These are phyloP conservation scores for Phaeosphaeriaceae sp. DNA, from an alignment of 2,329 filamentous ascomycete species.

Conservation along the genomic window DNA sequence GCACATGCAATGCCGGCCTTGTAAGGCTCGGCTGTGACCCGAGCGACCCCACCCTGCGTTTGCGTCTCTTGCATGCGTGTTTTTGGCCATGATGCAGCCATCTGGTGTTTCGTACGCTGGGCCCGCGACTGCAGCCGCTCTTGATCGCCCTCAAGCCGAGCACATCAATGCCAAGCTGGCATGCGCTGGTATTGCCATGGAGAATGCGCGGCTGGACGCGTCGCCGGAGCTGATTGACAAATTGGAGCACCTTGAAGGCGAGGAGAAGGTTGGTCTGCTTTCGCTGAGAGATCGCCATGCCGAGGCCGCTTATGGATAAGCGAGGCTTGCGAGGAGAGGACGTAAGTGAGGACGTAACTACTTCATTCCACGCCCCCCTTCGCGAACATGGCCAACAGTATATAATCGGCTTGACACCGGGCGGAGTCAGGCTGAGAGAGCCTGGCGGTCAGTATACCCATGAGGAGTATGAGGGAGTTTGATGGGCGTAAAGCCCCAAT, in stretches of 20 bases:
- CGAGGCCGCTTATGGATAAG: conserved; percentile 19
- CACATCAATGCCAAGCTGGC: conserved; percentile 31
- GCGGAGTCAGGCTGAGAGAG: conserved; percentile 36
- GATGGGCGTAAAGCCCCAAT: conserved; percentile 17
- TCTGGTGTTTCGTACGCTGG: conserved; percentile 29
- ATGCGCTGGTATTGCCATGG: conserved; percentile 24
- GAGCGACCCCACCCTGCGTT: conserved; percentile 18
- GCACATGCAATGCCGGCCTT: conserved; percentile 27
- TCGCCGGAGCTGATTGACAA: conserved; percentile 49
- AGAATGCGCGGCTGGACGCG: conserved; percentile 43
- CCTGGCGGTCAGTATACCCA: conserved; percentile 30
- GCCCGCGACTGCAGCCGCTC: conserved; percentile 36
- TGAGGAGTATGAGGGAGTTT: conserved; percentile 21
- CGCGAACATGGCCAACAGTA: conserved; percentile 22
- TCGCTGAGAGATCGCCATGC: conserved; percentile 41
- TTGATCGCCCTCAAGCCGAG: conserved; percentile 34
- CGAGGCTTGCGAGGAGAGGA: conserved; percentile 19
- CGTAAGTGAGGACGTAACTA: conserved; percentile 32
- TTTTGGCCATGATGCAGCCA: conserved; percentile 28
- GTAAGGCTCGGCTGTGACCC: conserved; percentile 30
- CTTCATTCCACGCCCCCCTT: conserved; percentile 18
- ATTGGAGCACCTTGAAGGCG: conserved; percentile 48
- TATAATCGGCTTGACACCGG: conserved; percentile 29
- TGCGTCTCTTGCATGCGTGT: conserved; percentile 35
- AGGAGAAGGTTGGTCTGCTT: conserved; percentile 43